Base-by-base conservation (phyloP, 306 rosid species). In the Glycine tomentella region DNA sequence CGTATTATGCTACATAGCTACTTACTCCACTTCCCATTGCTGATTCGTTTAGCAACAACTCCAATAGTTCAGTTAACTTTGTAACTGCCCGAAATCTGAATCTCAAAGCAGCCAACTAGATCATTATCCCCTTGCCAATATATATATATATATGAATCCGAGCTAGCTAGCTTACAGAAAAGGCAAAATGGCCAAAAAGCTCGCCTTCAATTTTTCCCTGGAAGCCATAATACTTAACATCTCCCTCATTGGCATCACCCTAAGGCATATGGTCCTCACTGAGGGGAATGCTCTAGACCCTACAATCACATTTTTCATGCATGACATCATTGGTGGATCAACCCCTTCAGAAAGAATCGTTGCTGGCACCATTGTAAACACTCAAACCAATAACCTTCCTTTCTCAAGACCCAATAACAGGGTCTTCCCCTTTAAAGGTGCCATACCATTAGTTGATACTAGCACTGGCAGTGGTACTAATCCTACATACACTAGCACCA, bases 401-500 rank as follows among this genome's bases (percentile, higher is more conserved):
- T 87, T 87, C 86, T 75, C 88, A 70, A 87, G 82, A 82, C 88
- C 90, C 77, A 82, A 65, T 2, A 84, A 84, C 10, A 78, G 64
- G 71, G 12, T 77, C 76, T 68, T 84, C 13, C 87, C 89, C 13
- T 14, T 52, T 11, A 81, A 84, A 61, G 71, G 77, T 34, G 65
- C 66, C 75, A 78, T 64, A 4, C 88, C 86, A 38, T 59, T 81
- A 42, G 33, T 75, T 76, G 84, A 81, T 5, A 44, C 71, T 68
- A 80, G 38, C 63, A 67, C 10, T 12, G 33, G 3, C 3, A 56
- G 4, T 31, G n/a, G 38, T 4, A 34, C 7, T 31, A n/a, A n/a
- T n/a, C n/a, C n/a, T n/a, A n/a, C n/a, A n/a, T n/a, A n/a, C n/a
- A n/a, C n/a, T n/a, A n/a, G n/a, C n/a, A 14, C 31, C 67, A 79